phyloP scores from a whole-genome alignment of 345 rosid genomes.

The Ricinus communis region DNA sequence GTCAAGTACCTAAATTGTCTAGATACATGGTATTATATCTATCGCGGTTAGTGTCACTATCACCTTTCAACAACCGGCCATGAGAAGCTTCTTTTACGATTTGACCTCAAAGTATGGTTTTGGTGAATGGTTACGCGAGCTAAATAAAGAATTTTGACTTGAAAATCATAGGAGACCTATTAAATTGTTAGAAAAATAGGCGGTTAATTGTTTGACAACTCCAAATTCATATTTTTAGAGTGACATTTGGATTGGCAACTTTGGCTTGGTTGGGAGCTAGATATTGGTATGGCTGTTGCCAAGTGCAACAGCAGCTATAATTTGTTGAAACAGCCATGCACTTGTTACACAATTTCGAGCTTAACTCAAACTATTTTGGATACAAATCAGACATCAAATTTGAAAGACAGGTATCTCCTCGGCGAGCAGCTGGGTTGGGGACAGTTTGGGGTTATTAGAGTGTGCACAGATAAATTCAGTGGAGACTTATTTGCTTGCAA shows the following conservation, averaged over 20 bases:
- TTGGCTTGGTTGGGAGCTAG: conserved; percentile 22
- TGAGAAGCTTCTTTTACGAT: conserved; percentile 19
- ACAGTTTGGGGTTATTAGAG: conserved; percentile 65
- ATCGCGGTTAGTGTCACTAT: no score
- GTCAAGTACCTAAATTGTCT: background rate
- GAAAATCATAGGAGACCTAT: conserved; percentile 6
- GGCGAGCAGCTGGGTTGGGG: conserved; percentile 73
- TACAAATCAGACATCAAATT: conserved; percentile 40
- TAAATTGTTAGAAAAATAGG: background rate
- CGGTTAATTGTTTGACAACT: background rate
- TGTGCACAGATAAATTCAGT: conserved; percentile 55
- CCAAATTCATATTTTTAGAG: background rate
- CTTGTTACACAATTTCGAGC: conserved; percentile 41
- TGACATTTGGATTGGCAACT: conserved; percentile 8
- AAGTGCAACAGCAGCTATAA: conserved; percentile 38
- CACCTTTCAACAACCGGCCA: conserved; percentile 15
- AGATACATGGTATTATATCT: background rate
- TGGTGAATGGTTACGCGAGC: conserved; percentile 10
- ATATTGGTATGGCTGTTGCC: conserved; percentile 55
- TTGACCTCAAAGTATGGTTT: conserved; percentile 23
- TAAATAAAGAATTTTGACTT: conserved; percentile 4
- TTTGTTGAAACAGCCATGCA: conserved; percentile 36
- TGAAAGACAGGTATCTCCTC: conserved; percentile 50
- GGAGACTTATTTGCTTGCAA: conserved; percentile 66
- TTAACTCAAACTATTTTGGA: conserved; percentile 51